Evolutionary conservation across 2,329 filamentous ascomycete genomes (phyloP).

Genomic region (Microsporum ferrugineum): DNA sequence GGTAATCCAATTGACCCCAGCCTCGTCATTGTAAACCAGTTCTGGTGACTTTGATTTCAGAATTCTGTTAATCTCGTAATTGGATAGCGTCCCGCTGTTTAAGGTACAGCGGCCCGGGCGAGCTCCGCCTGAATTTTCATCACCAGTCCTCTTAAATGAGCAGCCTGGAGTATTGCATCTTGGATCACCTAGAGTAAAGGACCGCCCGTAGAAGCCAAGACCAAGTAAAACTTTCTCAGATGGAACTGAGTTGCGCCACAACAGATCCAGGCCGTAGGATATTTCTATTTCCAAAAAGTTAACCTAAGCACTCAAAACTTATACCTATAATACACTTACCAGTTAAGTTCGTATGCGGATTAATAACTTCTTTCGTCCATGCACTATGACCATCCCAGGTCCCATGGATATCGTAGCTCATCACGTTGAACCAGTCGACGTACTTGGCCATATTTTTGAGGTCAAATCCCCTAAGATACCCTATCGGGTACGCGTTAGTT

Average conservation of each 20-base stretch:
- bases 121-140: constrained; percentile 14
- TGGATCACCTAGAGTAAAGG: constrained; percentile 15
- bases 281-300: constrained; percentile 17
- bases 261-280: constrained; percentile 19
- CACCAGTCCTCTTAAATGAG: constrained; percentile 16
- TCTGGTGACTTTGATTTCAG: background rate
- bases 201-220: constrained; percentile 20
- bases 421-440: constrained; percentile 22
- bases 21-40: constrained; percentile 2
- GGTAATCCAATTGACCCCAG: constrained; percentile 6
- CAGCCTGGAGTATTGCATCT: constrained; percentile 17
- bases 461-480: constrained; percentile 21
- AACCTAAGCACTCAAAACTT: constrained; percentile 14
- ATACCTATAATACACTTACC: constrained; percentile 14
- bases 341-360: constrained; percentile 20
- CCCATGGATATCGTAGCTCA: constrained; percentile 22
- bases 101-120: constrained; percentile 22
- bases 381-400: constrained; percentile 17
- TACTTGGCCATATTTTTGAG: constrained; percentile 13
- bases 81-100: constrained; percentile 18
- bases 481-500: background rate
- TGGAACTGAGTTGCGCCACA: constrained; percentile 20
- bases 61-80: constrained; percentile 26
- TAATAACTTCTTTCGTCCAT: constrained; percentile 12
- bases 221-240: constrained; percentile 18